Conservation (phyloP, 148 eudicot genomes). For the Rhododendron molle region DNA sequence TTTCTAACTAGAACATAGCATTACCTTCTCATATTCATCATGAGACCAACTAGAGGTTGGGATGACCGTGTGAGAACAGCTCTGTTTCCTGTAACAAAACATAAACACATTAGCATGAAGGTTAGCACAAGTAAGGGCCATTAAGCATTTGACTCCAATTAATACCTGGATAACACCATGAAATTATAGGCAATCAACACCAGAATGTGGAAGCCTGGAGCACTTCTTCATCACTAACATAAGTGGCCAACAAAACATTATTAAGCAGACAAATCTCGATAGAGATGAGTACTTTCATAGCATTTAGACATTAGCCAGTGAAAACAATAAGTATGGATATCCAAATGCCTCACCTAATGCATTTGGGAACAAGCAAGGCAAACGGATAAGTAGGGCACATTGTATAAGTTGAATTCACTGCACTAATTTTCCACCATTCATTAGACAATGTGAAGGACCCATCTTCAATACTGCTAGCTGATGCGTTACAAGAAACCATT, state of each 20-base stretch:
- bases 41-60: slow-evolving; percentile 94
- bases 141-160: slow-evolving; percentile 1
- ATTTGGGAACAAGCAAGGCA: slow-evolving; percentile 82
- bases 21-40: slow-evolving; percentile 99
- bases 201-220: slow-evolving; percentile 86
- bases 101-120: background rate
- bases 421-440: slow-evolving; percentile 86
- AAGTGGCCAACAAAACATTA: slow-evolving; percentile 16
- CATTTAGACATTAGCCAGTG: too few species aligned
- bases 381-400: slow-evolving; percentile 85
- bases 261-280: slow-evolving; percentile 6
- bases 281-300: background rate
- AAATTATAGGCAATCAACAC: slow-evolving; percentile 73
- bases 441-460: slow-evolving; percentile 73
- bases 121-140: slow-evolving; percentile 1
- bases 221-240: slow-evolving; percentile 76
- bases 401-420: slow-evolving; percentile 61
- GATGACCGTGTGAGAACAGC: slow-evolving; percentile 98
- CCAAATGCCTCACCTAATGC: slow-evolving; percentile 54
- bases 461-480: slow-evolving; percentile 53
- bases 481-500: slow-evolving; percentile 44
- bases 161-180: slow-evolving; percentile 88
- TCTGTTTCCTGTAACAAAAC: slow-evolving; percentile 53
- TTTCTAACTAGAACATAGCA: background rate
- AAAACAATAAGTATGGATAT: background rate